phyloP scores from a whole-genome alignment of 2,329 filamentous ascomycete species.

The Fusarium palustre region DNA sequence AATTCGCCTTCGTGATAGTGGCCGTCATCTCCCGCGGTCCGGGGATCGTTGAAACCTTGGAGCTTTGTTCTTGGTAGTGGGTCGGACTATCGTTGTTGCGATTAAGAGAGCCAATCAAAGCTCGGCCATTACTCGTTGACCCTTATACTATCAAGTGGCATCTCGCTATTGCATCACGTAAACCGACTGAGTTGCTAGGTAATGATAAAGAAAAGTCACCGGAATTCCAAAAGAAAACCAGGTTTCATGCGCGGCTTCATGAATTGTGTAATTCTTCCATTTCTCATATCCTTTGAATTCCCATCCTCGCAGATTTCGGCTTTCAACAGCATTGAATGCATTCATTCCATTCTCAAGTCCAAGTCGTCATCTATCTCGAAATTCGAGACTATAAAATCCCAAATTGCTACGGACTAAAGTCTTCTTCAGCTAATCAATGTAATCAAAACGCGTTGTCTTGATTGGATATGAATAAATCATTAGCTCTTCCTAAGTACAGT shows the following conservation, averaged over 20 bases:
- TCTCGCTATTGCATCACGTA: slow-evolving; percentile 18
- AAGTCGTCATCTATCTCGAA: slow-evolving; percentile 26
- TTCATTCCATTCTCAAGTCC: not conserved
- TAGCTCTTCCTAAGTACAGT: not conserved
- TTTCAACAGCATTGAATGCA: not conserved
- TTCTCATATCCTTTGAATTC: not conserved
- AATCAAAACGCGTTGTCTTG: not conserved
- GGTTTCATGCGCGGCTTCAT: not conserved
- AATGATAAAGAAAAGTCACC: not conserved
- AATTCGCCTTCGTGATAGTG: slow-evolving; percentile 50
- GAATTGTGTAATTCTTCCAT: not conserved
- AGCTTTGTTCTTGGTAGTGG: slow-evolving; percentile 50
- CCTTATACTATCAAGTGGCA: slow-evolving; percentile 34
- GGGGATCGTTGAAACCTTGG: slow-evolving; percentile 47
- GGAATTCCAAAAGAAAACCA: not conserved
- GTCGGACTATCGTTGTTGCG: slow-evolving; percentile 52
- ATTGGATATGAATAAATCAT: not conserved
- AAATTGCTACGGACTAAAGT: not conserved
- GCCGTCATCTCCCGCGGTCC: slow-evolving; percentile 50
- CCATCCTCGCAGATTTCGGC: not conserved
- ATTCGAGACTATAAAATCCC: not conserved
- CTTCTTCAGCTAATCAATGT: not conserved
- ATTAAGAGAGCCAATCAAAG: slow-evolving; percentile 45
- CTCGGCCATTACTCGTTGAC: slow-evolving; percentile 46
- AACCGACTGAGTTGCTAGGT: slow-evolving; percentile 7